A percentile compares a stretch with the other conserved stretches of the same genome.
Evolutionary conservation across 176 grass and related monocot genomes (phyloP).

Genomic region (Cymbopogon citratus): DNA sequence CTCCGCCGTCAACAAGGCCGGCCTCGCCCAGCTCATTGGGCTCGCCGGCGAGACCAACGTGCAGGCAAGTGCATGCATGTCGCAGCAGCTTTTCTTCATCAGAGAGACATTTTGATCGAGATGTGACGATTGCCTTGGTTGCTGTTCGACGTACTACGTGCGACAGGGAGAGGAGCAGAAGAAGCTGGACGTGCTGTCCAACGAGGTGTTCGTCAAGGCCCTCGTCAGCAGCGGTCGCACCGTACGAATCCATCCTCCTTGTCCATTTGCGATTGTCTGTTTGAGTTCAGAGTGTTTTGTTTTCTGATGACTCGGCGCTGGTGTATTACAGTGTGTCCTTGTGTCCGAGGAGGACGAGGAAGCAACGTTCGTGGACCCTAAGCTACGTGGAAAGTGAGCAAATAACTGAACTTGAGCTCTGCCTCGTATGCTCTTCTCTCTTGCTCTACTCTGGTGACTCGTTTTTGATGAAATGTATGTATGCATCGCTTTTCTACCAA

Average conservation of each 20-base stretch:
- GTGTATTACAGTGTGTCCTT: conserved; percentile 56
- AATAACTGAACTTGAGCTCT: neutral
- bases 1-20: conserved; percentile 93
- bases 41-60: conserved; percentile 89
- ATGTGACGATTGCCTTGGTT: neutral
- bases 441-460: neutral
- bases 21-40: conserved; percentile 80
- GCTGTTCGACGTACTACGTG: neutral
- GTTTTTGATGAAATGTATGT: neutral
- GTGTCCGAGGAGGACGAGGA: conserved; percentile 96
- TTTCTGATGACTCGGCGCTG: neutral
- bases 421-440: neutral
- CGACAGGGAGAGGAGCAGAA: conserved; percentile 96
- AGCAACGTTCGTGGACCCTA: conserved; percentile 85
- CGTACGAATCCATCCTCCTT: conserved; percentile 30
- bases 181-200: conserved; percentile 97
- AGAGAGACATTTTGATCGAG: neutral
- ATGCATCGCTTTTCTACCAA: neutral
- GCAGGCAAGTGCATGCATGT: conserved; percentile 49
- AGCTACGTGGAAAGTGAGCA: conserved; percentile 72
- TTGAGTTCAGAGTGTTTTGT: neutral
- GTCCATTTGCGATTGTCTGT: neutral
- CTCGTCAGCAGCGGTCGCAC: conserved; percentile 91
- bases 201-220: conserved; percentile 97
- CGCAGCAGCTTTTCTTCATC: neutral